phyloP scores from a whole-genome alignment of 768 basidiomycete species.

The Heimioporus sp. region DNA sequence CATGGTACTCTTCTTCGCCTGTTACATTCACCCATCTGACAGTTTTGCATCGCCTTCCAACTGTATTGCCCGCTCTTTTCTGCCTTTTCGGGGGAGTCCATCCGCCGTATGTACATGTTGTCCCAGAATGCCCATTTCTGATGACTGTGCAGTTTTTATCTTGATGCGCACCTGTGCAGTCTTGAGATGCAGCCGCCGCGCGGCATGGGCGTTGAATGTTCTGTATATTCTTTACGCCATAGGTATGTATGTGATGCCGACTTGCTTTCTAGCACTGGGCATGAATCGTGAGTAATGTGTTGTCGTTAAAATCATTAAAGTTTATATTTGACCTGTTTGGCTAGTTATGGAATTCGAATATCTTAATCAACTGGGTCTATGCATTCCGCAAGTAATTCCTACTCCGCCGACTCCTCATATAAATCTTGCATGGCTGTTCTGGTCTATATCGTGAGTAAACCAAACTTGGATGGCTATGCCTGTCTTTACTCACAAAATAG shows the following conservation, averaged over 20 bases:
- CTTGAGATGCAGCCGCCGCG: constrained; percentile 6
- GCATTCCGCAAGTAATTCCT: background rate
- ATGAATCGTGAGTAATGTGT: background rate
- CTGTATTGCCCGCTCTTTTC: background rate
- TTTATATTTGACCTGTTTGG: background rate
- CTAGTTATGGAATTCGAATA: constrained; percentile 1
- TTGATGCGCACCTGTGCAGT: constrained; percentile 25
- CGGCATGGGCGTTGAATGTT: background rate
- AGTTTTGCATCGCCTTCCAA: constrained; percentile 7
- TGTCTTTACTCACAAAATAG: background rate
- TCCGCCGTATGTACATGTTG: constrained; percentile 8
- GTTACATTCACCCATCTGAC: background rate
- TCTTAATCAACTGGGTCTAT: constrained; percentile 11
- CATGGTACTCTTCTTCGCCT: background rate
- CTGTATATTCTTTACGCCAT: constrained; percentile 11
- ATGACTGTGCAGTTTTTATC: constrained; percentile 18
- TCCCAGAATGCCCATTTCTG: background rate
- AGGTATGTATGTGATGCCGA: background rate
- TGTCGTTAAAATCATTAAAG: background rate
- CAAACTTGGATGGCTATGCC: background rate
- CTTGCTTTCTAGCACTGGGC: background rate
- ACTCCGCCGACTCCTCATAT: constrained; percentile 8
- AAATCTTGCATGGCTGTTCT: background rate
- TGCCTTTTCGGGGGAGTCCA: constrained; percentile 4
- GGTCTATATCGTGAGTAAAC: background rate